These are phyloP conservation scores for Pseudopithomyces maydicus DNA, from an alignment of 2,329 filamentous ascomycete genomes.

Conservation along the genomic window DNA sequence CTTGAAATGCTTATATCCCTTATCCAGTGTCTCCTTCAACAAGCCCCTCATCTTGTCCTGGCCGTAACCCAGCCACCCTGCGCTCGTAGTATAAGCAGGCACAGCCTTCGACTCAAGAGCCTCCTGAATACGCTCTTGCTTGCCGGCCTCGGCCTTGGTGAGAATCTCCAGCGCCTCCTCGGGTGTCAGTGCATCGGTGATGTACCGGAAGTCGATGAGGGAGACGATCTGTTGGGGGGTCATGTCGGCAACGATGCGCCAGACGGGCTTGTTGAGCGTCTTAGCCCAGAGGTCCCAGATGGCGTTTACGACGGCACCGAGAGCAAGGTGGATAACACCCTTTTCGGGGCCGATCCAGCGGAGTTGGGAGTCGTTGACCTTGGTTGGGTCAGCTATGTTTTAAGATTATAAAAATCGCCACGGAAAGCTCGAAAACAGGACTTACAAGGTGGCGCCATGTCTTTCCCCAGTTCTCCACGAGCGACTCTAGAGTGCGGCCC, in stretches of 20 bases:
- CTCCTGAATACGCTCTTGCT: constrained; percentile 73
- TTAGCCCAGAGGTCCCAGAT: constrained; percentile 98
- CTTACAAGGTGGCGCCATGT: constrained; percentile 83
- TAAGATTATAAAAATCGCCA: background rate
- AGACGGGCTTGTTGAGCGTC: constrained; percentile 82
- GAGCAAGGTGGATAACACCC: constrained; percentile 89
- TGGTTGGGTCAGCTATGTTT: background rate
- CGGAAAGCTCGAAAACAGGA: too few relatives aligned
- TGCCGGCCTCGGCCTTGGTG: constrained; percentile 67
- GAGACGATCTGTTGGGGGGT: constrained; percentile 82
- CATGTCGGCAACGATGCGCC: constrained; percentile 90
- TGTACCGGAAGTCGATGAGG: constrained; percentile 94
- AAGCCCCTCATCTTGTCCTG: constrained; percentile 84
- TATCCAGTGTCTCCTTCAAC: constrained; percentile 72
- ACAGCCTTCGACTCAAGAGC: constrained; percentile 76
- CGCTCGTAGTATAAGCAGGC: constrained; percentile 87
- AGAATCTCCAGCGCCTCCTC: constrained; percentile 79
- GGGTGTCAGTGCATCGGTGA: constrained; percentile 88
- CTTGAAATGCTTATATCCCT: constrained; percentile 88
- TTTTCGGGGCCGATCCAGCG: constrained; percentile 96
- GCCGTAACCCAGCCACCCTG: constrained; percentile 89
- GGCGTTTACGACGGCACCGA: constrained; percentile 87
- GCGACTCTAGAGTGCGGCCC: constrained; percentile 74
- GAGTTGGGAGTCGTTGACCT: constrained; percentile 79
- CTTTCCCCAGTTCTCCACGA: constrained; percentile 81